A percentile compares a stretch with the other conserved stretches of the same genome.
phyloP scores from a whole-genome alignment of 352 stramenopile genomes.

The Phytopythium aichiense region DNA sequence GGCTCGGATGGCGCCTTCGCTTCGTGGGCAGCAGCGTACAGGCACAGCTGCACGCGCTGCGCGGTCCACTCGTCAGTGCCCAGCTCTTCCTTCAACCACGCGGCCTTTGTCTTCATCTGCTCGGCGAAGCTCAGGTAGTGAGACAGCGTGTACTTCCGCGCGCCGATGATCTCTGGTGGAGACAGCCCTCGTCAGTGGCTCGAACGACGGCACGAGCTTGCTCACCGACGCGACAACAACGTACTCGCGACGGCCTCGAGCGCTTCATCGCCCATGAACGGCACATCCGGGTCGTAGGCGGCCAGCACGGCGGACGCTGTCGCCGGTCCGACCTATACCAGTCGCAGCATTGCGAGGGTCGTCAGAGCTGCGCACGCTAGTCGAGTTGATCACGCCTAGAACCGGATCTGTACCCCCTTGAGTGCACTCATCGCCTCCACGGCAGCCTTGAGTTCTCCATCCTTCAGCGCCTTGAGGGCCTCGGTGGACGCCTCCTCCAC shows the following conservation, averaged over 20 bases:
- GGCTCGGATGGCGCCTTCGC: background rate
- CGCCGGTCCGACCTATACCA: slow-evolving; percentile 59
- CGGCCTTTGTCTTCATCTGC: slow-evolving; percentile 45
- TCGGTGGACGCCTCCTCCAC: slow-evolving; percentile 44
- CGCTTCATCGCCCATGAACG: slow-evolving; percentile 82
- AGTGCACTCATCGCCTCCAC: slow-evolving; percentile 49
- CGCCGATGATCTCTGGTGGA: slow-evolving; percentile 49
- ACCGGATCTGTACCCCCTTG: slow-evolving; percentile 47
- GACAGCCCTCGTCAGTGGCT: background rate
- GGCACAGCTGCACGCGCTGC: slow-evolving; percentile 66
- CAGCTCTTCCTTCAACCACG: slow-evolving; percentile 46
- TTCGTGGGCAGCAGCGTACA: slow-evolving; percentile 45
- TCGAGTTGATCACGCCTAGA: background rate
- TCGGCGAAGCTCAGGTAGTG: slow-evolving; percentile 67
- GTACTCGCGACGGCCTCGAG: slow-evolving; percentile 62
- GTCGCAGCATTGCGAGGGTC: background rate
- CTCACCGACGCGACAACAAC: background rate
- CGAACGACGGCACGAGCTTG: background rate
- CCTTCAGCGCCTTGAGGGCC: slow-evolving; percentile 29
- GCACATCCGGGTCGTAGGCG: slow-evolving; percentile 56
- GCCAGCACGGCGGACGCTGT: slow-evolving; percentile 71
- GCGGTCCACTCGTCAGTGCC: slow-evolving; percentile 45
- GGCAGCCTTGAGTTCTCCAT: slow-evolving; percentile 29
- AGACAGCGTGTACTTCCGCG: slow-evolving; percentile 73
- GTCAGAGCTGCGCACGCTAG: background rate